These are phyloP conservation scores for Grosmannia serpens DNA, from an alignment of 2,329 filamentous ascomycete species.

Conservation along the genomic window DNA sequence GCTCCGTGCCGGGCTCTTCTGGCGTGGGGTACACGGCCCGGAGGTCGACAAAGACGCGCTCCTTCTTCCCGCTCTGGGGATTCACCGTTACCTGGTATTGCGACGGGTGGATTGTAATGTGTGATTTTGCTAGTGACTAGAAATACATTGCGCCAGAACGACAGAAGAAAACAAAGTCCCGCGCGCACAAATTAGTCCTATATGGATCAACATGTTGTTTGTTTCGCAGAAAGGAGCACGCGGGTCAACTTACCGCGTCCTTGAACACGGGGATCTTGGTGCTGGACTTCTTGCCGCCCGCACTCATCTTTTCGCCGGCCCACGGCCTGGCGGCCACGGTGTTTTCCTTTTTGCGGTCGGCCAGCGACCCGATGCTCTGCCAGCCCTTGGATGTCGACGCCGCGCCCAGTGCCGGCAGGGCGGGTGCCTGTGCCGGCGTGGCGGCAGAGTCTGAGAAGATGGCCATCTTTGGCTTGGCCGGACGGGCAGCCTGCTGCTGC, in stretches of 20 bases:
- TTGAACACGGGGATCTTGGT: constrained; percentile 89
- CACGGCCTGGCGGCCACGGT: constrained; percentile 74
- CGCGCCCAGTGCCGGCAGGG: constrained; percentile 38
- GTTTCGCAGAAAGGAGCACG: neutral
- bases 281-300: constrained; percentile 67
- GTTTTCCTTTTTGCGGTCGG: constrained; percentile 92
- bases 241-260: constrained; percentile 68
- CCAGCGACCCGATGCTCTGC: constrained; percentile 81
- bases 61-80: constrained; percentile 67
- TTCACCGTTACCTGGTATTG: constrained; percentile 74
- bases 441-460: constrained; percentile 77
- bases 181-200: constrained; percentile 76
- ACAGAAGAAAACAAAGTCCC: constrained; percentile 29
- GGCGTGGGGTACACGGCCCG: constrained; percentile 74
- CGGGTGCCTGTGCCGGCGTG: constrained; percentile 38
- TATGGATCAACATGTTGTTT: constrained; percentile 68
- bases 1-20: constrained; percentile 58
- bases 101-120: constrained; percentile 57
- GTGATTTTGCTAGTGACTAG: constrained; percentile 46
- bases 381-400: constrained; percentile 62
- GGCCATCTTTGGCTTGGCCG: constrained; percentile 67
- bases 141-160: constrained; percentile 27
- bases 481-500: constrained; percentile 34
- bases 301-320: constrained; percentile 83
- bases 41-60: constrained; percentile 79